Base-by-base conservation (phyloP, 2,329 filamentous ascomycete genomes). In the Microascus cirrosus region DNA sequence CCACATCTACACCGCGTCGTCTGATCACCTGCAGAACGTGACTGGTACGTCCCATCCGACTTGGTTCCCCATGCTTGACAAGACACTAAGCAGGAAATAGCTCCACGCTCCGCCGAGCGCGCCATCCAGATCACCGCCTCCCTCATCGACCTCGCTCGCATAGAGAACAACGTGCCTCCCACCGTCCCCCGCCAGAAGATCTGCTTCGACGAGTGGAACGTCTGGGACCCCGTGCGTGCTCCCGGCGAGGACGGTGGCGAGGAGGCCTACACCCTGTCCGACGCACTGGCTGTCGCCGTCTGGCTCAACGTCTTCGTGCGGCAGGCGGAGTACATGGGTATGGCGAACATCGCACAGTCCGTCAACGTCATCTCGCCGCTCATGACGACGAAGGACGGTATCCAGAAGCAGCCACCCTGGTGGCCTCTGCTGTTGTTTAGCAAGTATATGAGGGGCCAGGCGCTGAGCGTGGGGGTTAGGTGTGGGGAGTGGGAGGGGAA, bases 201-300 rank as follows among this genome's bases (percentile, higher is more conserved):
- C 67, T 91, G 87, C 75, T 91, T 91, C 67, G 88, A 92, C 67
- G 87, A 91, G 70, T 91, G 88, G 88, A 92, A 91, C 68, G 87
- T 91, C 10, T 92, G 87, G 87, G 86, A 90, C 64, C 85, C 86
- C 0, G 75, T 78, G 57, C 81, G 87, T 10, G 87, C 87, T 0
- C 85, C 85, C 0, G 88, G 88, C 18, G 83, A 87, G 64, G 69
- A 80, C 60, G 88, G 88, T 18, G 88, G 85, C 6, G 87, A 91
- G 70, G 87, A 91, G 45, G 66, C 64, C 12, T 89, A 91, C 72
- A 90, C 84, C 0, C 78, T 91, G 8, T 89, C 85, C 0, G 87
- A 91, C 63, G 86, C 86, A 1, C 75, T 91, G 18, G 87, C 86
- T n/a, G 87, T 91, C 0, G 81, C 80, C 2, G 78, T 87, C 22